Percentiles rank a stretch among this genome's conserved stretches.
Evolutionary conservation across 148 eudicot species (phyloP).

Genomic region (Polygonum maritimum): DNA sequence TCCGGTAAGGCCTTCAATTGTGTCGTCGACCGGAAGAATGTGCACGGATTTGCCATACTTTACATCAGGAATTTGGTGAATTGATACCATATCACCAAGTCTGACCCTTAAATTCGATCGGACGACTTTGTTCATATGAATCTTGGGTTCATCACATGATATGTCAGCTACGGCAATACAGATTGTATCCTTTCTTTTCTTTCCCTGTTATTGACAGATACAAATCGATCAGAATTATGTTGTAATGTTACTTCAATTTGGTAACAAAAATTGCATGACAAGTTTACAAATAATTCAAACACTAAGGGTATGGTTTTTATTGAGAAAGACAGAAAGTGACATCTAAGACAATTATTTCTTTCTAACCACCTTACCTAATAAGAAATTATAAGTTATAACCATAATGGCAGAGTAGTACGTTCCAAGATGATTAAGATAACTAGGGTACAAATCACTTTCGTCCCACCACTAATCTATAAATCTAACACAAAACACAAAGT

Average conservation of each 20-base stretch:
- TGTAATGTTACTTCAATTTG: not conserved
- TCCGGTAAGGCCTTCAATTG: constrained; percentile 1
- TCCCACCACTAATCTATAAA: not conserved
- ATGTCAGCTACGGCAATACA: not conserved
- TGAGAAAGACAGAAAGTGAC: too few relatives aligned
- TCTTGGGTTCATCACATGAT: not conserved
- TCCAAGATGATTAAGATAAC: not conserved
- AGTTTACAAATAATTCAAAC: too few relatives aligned
- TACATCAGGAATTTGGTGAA: constrained; percentile 5
- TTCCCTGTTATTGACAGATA: not conserved
- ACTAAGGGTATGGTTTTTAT: too few relatives aligned
- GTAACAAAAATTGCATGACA: not conserved
- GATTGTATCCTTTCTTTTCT: constrained; percentile 6
- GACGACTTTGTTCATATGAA: not conserved
- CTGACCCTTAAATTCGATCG: not conserved
- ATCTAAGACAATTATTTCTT: not conserved
- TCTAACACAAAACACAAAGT: not conserved
- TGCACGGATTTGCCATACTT: constrained; percentile 2
- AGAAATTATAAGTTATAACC: not conserved
- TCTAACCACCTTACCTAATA: not conserved
- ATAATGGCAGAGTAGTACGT: not conserved
- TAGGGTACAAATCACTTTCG: not conserved
- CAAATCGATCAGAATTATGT: not conserved
- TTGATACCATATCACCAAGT: not conserved
- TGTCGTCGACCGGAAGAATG: constrained; percentile 6